Base-by-base conservation (phyloP, 2,329 filamentous ascomycete species). In the Claviceps africana region DNA sequence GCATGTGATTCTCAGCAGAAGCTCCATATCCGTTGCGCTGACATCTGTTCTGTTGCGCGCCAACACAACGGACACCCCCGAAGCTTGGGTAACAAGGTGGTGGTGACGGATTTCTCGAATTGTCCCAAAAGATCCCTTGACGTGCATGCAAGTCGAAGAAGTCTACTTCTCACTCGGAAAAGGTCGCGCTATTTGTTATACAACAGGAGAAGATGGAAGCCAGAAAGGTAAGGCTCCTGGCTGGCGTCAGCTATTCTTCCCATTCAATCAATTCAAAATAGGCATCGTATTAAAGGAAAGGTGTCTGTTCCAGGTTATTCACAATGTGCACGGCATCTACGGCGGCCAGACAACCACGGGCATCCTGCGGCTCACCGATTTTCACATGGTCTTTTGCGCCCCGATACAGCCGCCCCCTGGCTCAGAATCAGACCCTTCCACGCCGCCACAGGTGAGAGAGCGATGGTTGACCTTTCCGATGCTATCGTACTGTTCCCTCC, bases 401-500 rank as follows among this genome's bases (percentile, higher is more conserved):
- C 73, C 70, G 43, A 63, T 62, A 48, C 68, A 63, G 47, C 65
- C 62, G 57, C 60, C 59, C 52, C 53, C 47, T 39, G 55, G 47
- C 50, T 51, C 62, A 17, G 33, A 59, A 13, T 49, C 55, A 13
- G 57, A 62, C 11, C 49, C 56, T n/a, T 53, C 56, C 19, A 31
- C 58, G 15, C 62, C 64, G 13, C 64, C 65, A 4, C 69, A 64
- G 55, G 61, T 61, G 49, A 69, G 82, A 64, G 87, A 95, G 68
- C 80, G 86, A 64, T 98, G 91, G 87, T 88, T 97, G 52, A 90
- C 93, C 17, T 98, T 90, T 67, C 90, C 91, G 25, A 90, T 97
- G 69, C 88, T 98, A 61, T 80, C 80, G 42, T 80, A 83, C 62
- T 95, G 90, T 69, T 81, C 78, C 25, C 81, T 91, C 58, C 81